These are phyloP conservation scores for Capronia americana DNA, from an alignment of 2,329 filamentous ascomycete species.

Conservation along the genomic window DNA sequence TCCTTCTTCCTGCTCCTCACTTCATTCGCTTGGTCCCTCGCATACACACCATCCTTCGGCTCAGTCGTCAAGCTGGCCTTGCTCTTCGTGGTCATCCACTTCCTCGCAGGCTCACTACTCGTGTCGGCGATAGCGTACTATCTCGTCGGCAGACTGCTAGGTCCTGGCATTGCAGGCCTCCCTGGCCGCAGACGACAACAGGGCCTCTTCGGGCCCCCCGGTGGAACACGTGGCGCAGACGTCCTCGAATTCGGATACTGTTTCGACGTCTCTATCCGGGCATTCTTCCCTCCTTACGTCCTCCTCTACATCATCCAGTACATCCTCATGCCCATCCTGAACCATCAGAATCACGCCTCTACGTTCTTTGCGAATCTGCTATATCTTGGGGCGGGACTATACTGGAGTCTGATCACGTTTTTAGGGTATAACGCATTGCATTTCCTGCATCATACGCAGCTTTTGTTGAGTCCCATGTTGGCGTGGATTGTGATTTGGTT, in stretches of 20 bases:
- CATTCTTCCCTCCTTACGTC: conserved; percentile 71
- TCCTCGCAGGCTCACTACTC: conserved; percentile 65
- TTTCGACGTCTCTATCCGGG: conserved; percentile 72
- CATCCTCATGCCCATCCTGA: conserved; percentile 66
- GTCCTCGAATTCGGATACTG: conserved; percentile 74
- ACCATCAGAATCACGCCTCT: conserved; percentile 50
- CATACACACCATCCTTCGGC: conserved; percentile 56
- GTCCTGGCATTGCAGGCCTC: conserved; percentile 55
- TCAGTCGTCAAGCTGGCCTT: conserved; percentile 56
- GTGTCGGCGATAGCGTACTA: conserved; percentile 70
- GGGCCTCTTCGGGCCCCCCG: conserved; percentile 65
- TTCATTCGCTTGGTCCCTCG: conserved; percentile 65
- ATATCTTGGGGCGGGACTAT: conserved; percentile 69
- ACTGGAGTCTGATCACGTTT: conserved; percentile 73
- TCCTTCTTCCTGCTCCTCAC: conserved; percentile 68
- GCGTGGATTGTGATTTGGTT: conserved; percentile 66
- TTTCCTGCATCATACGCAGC: conserved; percentile 70
- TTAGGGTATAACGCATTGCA: conserved; percentile 72
- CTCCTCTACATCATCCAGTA: conserved; percentile 72
- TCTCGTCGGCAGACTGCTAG: conserved; percentile 66
- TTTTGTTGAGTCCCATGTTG: conserved; percentile 67
- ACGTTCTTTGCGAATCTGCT: conserved; percentile 69
- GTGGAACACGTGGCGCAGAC: conserved; percentile 54
- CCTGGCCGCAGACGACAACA: conserved; percentile 57
- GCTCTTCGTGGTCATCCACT: conserved; percentile 63